Base-by-base conservation (phyloP, 345 rosid species). In the Salix caprea region DNA sequence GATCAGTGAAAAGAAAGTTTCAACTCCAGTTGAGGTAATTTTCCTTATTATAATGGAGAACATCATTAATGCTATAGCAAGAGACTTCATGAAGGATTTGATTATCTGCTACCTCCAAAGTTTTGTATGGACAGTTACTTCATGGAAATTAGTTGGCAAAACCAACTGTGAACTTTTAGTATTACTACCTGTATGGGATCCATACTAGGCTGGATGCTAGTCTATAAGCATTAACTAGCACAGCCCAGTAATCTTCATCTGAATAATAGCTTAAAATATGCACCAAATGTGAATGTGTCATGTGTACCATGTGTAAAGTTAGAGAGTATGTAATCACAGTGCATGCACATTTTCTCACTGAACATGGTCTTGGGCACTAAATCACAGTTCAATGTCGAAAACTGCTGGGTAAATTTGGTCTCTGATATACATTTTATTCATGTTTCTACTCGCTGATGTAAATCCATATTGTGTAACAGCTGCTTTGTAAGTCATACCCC, bases 1-100 rank as follows among this genome's bases (percentile, higher is more conserved):
- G 80, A 96, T 96, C 78, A 91, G 98, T 72, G 98, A 93, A 82
- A 96, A 92, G 89, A 92, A 96, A 92, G 92, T 89, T 89, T 89
- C 90, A 74, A 96, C 97, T 79, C 86, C 97, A 69, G 85, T 90
- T 70, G 99, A 93, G 97, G 98, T 94, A 37, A 23, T 50, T 67
- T 72, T 21, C 11, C 11, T 74, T 65, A 19, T 67, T 23, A 24
- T 24, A 34, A 58, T 19, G 39, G 40, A 73, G 16, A n/a, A 14
- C 13, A n/a, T 18, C 15, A 13, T 44, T n/a, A 21, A 39, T 48
- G 62, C 34, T 21, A 70, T 70, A 40, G 48, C 4, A 24, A 44
- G 60, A 32, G 37, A 30, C 50, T 44, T 65, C 14, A 19, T 10
- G 54, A 52, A 76, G 44, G 21, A 21, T 26, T 32, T 15, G 32